phyloP scores from a whole-genome alignment of 225 moss, liverwort and hornwort genomes.

The Marchantia paleacea region DNA sequence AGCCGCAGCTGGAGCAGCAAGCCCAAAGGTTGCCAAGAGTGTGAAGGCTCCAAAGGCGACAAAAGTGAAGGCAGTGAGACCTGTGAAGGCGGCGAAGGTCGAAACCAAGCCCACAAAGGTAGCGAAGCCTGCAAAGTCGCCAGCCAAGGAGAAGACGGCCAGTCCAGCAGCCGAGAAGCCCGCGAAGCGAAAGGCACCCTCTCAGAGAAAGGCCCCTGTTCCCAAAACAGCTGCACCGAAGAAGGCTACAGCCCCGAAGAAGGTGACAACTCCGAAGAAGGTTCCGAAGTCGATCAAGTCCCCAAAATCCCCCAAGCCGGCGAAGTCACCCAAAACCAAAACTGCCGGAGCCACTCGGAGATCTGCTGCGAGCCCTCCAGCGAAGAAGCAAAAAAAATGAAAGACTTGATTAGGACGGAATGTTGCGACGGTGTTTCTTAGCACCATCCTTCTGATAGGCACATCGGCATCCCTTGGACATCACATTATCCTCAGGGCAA shows the following conservation, averaged over 20 bases:
- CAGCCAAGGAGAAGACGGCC: constrained; percentile 39
- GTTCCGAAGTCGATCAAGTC: constrained; percentile 50
- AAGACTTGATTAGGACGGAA: not conserved
- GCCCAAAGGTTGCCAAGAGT: constrained; percentile 45
- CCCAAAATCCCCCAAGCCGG: constrained; percentile 44
- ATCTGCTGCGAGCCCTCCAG: constrained; percentile 34
- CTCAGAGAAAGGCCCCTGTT: constrained; percentile 37
- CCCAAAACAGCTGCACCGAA: constrained; percentile 40
- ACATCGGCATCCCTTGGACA: not conserved
- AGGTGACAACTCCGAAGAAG: constrained; percentile 63
- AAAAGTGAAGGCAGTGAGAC: constrained; percentile 30
- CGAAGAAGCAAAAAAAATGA: constrained; percentile 71
- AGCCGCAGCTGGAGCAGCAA: constrained; percentile 26
- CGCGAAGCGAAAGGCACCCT: constrained; percentile 54
- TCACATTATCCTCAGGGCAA: constrained; percentile 6
- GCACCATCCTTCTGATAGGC: constrained; percentile 29
- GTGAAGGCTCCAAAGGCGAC: constrained; percentile 38
- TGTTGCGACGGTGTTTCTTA: constrained; percentile 36
- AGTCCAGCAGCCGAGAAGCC: constrained; percentile 43
- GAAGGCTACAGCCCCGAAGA: constrained; percentile 35
- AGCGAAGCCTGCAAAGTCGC: constrained; percentile 45
- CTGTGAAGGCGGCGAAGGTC: constrained; percentile 31
- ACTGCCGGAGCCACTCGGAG: constrained; percentile 38
- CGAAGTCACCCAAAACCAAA: constrained; percentile 48
- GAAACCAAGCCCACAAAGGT: constrained; percentile 43